Percentiles rank a stretch among this genome's conserved stretches.
Conservation (phyloP, 164 flowering plant species). For the Cinnamomum micranthum region DNA sequence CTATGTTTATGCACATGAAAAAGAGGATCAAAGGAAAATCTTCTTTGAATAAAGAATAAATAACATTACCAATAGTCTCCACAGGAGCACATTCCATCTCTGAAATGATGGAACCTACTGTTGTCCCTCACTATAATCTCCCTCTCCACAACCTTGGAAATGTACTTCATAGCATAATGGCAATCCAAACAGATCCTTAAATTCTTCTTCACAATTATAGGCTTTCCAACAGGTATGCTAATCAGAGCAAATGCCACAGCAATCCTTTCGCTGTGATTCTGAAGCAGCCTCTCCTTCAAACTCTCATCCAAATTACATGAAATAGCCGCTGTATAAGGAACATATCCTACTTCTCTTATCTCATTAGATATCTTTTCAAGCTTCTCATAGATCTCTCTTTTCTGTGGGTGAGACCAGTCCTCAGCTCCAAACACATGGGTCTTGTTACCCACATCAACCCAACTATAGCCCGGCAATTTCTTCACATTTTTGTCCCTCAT, state of each 20-base stretch:
- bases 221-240: slow-evolving; percentile 42
- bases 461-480: slow-evolving; percentile 58
- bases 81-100: slow-evolving; percentile 45
- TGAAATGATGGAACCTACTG: slow-evolving; percentile 50
- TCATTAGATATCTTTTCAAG: slow-evolving; percentile 35
- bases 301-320: slow-evolving; percentile 32
- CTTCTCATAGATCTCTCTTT: slow-evolving; percentile 39
- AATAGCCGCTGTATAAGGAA: slow-evolving; percentile 29
- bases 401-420: slow-evolving; percentile 50
- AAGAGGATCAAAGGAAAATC: not conserved
- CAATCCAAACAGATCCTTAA: slow-evolving; percentile 46
- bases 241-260: slow-evolving; percentile 52
- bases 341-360: slow-evolving; percentile 44
- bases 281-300: slow-evolving; percentile 41
- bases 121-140: slow-evolving; percentile 47
- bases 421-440: slow-evolving; percentile 50
- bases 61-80: slow-evolving; percentile 42
- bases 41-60: not conserved
- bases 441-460: slow-evolving; percentile 48
- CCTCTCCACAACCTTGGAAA: slow-evolving; percentile 41
- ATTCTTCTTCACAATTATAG: slow-evolving; percentile 52
- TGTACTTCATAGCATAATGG: slow-evolving; percentile 47
- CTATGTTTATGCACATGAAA: not conserved
- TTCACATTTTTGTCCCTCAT: slow-evolving; percentile 42
- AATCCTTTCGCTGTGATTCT: slow-evolving; percentile 49